phyloP scores from a whole-genome alignment of 2,329 filamentous ascomycete genomes.

The Remersonia thermophila region DNA sequence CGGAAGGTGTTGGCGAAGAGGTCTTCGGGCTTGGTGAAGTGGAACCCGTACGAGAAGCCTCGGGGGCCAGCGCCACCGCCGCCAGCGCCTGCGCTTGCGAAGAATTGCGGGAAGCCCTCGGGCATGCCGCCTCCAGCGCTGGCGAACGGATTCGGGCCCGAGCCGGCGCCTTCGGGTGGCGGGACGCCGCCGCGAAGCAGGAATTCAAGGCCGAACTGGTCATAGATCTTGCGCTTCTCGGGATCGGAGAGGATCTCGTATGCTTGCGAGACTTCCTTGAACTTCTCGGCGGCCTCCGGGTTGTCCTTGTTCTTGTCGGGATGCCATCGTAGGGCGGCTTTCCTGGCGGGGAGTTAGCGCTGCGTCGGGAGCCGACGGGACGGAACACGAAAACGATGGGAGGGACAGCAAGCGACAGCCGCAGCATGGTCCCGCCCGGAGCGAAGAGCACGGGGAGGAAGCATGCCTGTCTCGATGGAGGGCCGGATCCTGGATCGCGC shows the following conservation, averaged over 20 bases:
- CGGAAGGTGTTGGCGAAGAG: slow-evolving; percentile 57
- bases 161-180: slow-evolving; percentile 40
- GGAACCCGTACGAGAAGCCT: slow-evolving; percentile 44
- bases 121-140: slow-evolving; percentile 40
- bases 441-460: too few species aligned
- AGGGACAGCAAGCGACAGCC: neutral
- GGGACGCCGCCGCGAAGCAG: slow-evolving; percentile 69
- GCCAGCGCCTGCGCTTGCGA: slow-evolving; percentile 17
- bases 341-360: slow-evolving; percentile 44
- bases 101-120: slow-evolving; percentile 16
- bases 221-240: slow-evolving; percentile 91
- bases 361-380: too few species aligned
- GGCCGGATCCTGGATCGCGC: too few species aligned
- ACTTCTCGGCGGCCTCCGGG: slow-evolving; percentile 74
- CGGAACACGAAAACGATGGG: slow-evolving; percentile 4
- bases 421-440: neutral
- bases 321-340: slow-evolving; percentile 82
- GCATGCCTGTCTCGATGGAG: too few species aligned
- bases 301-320: slow-evolving; percentile 98
- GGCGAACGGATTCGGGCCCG: slow-evolving; percentile 47
- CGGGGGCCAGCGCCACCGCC: slow-evolving; percentile 35
- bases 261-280: slow-evolving; percentile 95
- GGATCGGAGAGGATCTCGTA: slow-evolving; percentile 97
- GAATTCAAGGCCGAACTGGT: slow-evolving; percentile 89
- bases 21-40: slow-evolving; percentile 69